Percentiles rank a stretch among this genome's conserved stretches.
Conservation (phyloP, 75 land plant genomes). For the Isoetes taiwanensis region DNA sequence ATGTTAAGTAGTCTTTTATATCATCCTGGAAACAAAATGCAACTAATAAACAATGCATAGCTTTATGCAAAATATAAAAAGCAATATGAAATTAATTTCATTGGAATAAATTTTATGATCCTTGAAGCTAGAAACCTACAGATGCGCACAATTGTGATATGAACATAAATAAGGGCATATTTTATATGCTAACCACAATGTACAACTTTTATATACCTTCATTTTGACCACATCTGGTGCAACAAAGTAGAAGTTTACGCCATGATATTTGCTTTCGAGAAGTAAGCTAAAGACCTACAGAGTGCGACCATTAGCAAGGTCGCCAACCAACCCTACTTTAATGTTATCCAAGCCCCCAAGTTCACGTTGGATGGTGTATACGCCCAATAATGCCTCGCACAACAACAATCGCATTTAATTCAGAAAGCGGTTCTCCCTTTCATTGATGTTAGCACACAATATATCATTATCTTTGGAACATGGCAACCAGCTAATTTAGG, state of each 20-base stretch:
- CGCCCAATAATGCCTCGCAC: constrained; percentile 93
- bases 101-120: too few species aligned
- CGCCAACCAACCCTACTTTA: constrained; percentile 84
- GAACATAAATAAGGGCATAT: background rate
- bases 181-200: background rate
- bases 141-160: background rate
- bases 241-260: constrained; percentile 80
- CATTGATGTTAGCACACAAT: too few species aligned
- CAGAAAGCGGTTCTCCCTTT: too few species aligned
- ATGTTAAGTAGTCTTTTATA: constrained; percentile 78
- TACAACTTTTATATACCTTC: constrained; percentile 42
- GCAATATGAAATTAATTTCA: too few species aligned
- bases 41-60: background rate
- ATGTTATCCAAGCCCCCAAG: constrained; percentile 84
- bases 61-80: too few species aligned
- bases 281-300: constrained; percentile 77
- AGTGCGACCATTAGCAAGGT: constrained; percentile 93
- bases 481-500: too few species aligned
- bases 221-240: constrained; percentile 92
- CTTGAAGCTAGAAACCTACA: too few species aligned
- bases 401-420: too few species aligned
- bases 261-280: constrained; percentile 57
- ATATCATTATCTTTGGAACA: too few species aligned
- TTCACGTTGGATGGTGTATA: constrained; percentile 89
- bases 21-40: constrained; percentile 57